Conservation (phyloP, 176 grass and related monocot genomes). For the Eragrostis curvula region DNA sequence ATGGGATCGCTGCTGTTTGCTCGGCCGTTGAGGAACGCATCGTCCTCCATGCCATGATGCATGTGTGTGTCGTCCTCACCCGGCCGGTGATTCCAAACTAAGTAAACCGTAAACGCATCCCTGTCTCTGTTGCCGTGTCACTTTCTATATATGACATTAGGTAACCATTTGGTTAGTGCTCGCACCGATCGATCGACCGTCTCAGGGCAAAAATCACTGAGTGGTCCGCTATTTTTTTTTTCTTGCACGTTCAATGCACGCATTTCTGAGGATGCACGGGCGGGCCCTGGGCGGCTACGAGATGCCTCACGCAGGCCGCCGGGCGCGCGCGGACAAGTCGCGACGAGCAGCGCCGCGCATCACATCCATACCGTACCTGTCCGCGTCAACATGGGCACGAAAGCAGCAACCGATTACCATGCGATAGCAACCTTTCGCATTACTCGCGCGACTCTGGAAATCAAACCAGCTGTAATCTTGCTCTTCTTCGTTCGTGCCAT, state of each 20-base stretch:
- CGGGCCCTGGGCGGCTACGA: not conserved
- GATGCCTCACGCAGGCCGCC: not conserved
- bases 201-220: not conserved
- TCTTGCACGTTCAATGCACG: not conserved
- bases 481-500: not conserved
- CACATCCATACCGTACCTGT: not conserved
- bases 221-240: not conserved
- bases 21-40: conserved; percentile 14
- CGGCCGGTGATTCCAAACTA: not conserved
- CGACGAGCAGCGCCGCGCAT: not conserved
- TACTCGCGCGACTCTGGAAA: not conserved
- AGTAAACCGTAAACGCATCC: not conserved
- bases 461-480: no score
- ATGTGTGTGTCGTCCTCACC: not conserved
- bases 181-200: no score
- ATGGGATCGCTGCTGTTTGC: conserved; percentile 7
- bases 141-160: not conserved
- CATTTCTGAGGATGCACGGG: no score
- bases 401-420: not conserved
- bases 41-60: not conserved
- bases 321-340: not conserved
- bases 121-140: not conserved
- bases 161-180: no score
- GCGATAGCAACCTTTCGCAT: not conserved
- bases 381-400: not conserved